These are phyloP conservation scores for Colletotrichum sublineola DNA, from an alignment of 2,329 filamentous ascomycete genomes.

Conservation along the genomic window DNA sequence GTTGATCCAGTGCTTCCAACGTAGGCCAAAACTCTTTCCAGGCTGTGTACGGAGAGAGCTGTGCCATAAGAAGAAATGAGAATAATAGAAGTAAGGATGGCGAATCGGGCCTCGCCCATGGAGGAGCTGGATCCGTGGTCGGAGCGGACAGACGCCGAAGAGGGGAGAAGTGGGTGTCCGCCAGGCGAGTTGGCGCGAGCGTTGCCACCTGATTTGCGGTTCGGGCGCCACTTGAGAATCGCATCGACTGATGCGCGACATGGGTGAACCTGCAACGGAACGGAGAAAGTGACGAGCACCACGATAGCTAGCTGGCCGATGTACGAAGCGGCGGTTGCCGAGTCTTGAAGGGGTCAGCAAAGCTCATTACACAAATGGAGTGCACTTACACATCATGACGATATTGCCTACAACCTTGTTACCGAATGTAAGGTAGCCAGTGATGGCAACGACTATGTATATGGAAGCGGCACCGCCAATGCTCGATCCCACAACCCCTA, in stretches of 20 bases:
- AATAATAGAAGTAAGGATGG: conserved; percentile 87
- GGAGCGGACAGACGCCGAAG: conserved; percentile 55
- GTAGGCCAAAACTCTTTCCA: conserved; percentile 93
- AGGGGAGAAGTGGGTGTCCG: conserved; percentile 59
- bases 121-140: conserved; percentile 68
- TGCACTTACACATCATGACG: conserved; percentile 83
- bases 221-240: conserved; percentile 91
- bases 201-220: conserved; percentile 55
- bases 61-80: conserved; percentile 88
- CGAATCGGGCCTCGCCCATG: conserved; percentile 91
- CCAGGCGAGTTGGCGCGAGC: conserved; percentile 57
- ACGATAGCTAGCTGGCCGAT: conserved; percentile 97
- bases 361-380: conserved; percentile 2
- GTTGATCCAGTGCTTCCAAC: conserved; percentile 96
- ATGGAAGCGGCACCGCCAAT: conserved; percentile 90
- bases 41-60: conserved; percentile 89
- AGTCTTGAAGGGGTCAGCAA: conserved; percentile 59
- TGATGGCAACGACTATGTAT: conserved; percentile 93
- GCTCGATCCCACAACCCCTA: conserved; percentile 83
- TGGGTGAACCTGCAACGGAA: conserved; percentile 94
- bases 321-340: conserved; percentile 83
- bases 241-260: conserved; percentile 96
- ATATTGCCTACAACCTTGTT: conserved; percentile 93
- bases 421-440: conserved; percentile 95
- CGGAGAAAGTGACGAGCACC: conserved; percentile 94